Percentiles rank a stretch among this genome's conserved stretches.
Evolutionary conservation across 148 eudicot genomes (phyloP).

Genomic region (Vaccinium macrocarpon): DNA sequence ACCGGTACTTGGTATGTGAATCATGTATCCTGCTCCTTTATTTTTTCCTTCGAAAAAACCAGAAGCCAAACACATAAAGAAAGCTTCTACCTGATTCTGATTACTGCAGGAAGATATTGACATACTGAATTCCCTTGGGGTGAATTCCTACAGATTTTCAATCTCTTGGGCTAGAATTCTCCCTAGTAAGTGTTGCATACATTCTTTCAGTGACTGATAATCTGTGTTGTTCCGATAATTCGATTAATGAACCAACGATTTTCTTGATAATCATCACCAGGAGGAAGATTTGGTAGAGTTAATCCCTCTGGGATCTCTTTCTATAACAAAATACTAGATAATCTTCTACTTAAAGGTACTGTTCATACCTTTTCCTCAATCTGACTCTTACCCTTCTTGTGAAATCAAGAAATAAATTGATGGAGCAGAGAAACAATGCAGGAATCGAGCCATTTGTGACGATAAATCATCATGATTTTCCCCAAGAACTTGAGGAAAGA

Average conservation of each 20-base stretch:
- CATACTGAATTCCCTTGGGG: slow-evolving; percentile 56
- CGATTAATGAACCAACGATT: background rate
- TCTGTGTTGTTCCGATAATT: background rate
- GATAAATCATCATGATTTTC: slow-evolving; percentile 56
- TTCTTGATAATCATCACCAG: slow-evolving; percentile 30
- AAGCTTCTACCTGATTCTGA: background rate
- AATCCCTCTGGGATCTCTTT: slow-evolving; percentile 56
- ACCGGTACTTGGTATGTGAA: slow-evolving; percentile 57
- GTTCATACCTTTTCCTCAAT: background rate
- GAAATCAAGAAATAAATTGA: background rate
- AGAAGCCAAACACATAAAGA: background rate
- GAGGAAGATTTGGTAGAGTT: slow-evolving; percentile 55
- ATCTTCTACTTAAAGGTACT: slow-evolving; percentile 59
- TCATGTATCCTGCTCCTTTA: background rate
- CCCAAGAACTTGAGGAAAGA: slow-evolving; percentile 66
- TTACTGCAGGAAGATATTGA: slow-evolving; percentile 67
- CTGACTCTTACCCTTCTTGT: background rate
- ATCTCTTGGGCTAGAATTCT: slow-evolving; percentile 82
- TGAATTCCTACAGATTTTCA: slow-evolving; percentile 76
- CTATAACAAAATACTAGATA: slow-evolving; percentile 62
- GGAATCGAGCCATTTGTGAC: slow-evolving; percentile 80
- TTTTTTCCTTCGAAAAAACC: background rate
- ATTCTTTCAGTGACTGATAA: background rate
- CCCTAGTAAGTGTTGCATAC: slow-evolving; percentile 45
- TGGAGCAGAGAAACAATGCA: slow-evolving; percentile 19